A percentile compares a stretch with the other conserved stretches of the same genome.
These are phyloP conservation scores for Gleditsia sinensis DNA, from an alignment of 306 rosid genomes.

Conservation along the genomic window DNA sequence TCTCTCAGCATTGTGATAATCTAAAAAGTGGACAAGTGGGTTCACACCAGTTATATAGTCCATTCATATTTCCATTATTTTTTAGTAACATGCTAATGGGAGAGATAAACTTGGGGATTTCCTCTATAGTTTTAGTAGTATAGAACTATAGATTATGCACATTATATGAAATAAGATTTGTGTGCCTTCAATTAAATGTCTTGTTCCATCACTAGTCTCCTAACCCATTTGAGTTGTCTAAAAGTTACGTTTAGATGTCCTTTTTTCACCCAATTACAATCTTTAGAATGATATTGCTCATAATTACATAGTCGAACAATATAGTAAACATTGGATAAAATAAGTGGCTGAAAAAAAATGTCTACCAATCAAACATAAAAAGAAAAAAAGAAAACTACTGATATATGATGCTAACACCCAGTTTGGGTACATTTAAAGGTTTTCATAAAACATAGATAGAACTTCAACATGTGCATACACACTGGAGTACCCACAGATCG, in stretches of 20 bases:
- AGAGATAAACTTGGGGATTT: not conserved
- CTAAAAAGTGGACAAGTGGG: not conserved
- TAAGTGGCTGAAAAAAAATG: not conserved
- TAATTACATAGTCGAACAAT: not conserved
- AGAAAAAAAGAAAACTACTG: not conserved
- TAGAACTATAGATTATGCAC: too few relatives aligned
- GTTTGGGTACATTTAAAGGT: not conserved
- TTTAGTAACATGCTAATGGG: not conserved
- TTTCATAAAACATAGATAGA: not conserved
- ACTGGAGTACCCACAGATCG: not conserved
- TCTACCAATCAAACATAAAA: not conserved
- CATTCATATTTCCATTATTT: not conserved
- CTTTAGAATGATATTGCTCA: slow-evolving; percentile 12
- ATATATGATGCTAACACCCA: not conserved
- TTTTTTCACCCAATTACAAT: not conserved
- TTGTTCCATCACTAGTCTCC: not conserved
- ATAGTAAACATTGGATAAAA: not conserved
- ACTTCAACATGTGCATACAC: not conserved
- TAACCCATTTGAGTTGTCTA: not conserved
- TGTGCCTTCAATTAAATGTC: not conserved
- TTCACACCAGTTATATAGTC: not conserved
- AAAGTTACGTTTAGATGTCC: not conserved
- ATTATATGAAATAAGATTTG: too few relatives aligned
- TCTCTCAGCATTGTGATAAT: too few relatives aligned
- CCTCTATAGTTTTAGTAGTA: not conserved